Base-by-base conservation (phyloP, 176 grass and related monocot species). In the Zea luxurians region DNA sequence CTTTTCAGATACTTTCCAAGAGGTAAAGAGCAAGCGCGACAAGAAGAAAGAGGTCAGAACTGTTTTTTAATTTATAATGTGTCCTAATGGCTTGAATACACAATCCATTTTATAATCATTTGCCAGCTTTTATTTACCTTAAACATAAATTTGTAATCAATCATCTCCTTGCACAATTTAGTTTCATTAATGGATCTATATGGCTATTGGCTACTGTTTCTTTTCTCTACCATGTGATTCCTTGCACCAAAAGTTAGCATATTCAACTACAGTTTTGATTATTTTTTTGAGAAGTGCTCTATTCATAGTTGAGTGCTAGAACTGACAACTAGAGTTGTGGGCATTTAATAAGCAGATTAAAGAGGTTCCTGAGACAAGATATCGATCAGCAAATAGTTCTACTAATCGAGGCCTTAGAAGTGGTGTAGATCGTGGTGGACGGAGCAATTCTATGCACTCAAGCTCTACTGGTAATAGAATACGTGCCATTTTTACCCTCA, bases 21-120 rank as follows among this genome's bases (percentile, higher is more conserved):
- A 95, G 69, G 92, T 95, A 45, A 95, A 95, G 86, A 95, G 86
- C 80, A 95, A 95, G 63, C 81, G 92, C 1, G 89, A 89, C 15
- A 95, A 95, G 84, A 95, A 95, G 85, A 94, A 91, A 75, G 92
- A 92, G 89, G 89, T 93, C 44, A 76, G 82, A 58, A 58, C 61
- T 55, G 17, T 21, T 27, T 55, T 37, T 64, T 57, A 70, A 10
- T 86, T 50, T 69, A 21, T 48, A 48, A 20, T 61, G 45, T 55
- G 8, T 13, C 3, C 8, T 75, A 20, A 43, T 1, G 58, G 43
- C 3, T 34, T 61, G 20, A 47, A 50, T 64, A 11, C 20, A 64
- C 2, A 42, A 10, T 71, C 71, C 66, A 35, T 80, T 44, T 82
- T 11, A 71, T 64, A 70, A 63, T 7, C 8, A 16, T 43, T 17